A percentile compares a stretch with the other conserved stretches of the same genome.
Conservation (phyloP, 2,329 filamentous ascomycete genomes). For the Aspergillus carbonarius region DNA sequence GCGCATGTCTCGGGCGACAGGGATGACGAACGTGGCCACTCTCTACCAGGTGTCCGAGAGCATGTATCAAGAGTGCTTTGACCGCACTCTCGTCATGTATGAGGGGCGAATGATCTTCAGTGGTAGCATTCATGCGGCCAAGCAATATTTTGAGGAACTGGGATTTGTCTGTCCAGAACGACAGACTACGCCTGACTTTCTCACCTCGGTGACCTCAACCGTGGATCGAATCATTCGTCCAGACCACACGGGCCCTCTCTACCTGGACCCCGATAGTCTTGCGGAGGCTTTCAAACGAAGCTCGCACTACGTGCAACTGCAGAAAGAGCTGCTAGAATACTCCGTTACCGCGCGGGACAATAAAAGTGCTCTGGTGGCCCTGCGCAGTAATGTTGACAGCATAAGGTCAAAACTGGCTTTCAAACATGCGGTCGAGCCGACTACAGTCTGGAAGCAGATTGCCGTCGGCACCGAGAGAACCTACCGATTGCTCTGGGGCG, state of each 20-base stretch:
- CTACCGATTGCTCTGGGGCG: slow-evolving; percentile 82
- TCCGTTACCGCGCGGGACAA: slow-evolving; percentile 55
- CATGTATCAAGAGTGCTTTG: slow-evolving; percentile 70
- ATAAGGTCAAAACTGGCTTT: slow-evolving; percentile 72
- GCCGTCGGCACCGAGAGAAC: slow-evolving; percentile 82
- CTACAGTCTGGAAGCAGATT: slow-evolving; percentile 79
- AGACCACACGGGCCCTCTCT: slow-evolving; percentile 49
- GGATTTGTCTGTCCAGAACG: slow-evolving; percentile 73
- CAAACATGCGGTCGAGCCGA: slow-evolving; percentile 74
- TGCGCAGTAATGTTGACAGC: slow-evolving; percentile 51
- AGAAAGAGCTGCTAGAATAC: slow-evolving; percentile 68
- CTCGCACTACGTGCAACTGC: slow-evolving; percentile 55
- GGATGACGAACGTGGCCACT: slow-evolving; percentile 80
- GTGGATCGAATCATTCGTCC: slow-evolving; percentile 72
- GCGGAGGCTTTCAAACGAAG: slow-evolving; percentile 68
- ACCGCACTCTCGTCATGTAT: slow-evolving; percentile 82
- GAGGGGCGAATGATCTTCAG: slow-evolving; percentile 74
- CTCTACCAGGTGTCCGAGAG: slow-evolving; percentile 83
- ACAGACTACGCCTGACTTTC: slow-evolving; percentile 77
- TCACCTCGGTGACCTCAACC: slow-evolving; percentile 80
- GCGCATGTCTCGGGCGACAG: slow-evolving; percentile 79
- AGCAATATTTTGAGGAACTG: slow-evolving; percentile 72
- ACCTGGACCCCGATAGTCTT: too few relatives aligned
- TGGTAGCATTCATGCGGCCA: slow-evolving; percentile 65
- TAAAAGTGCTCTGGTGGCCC: too few relatives aligned